These are phyloP conservation scores for Hemileccinum impolitum DNA, from an alignment of 768 basidiomycete species.

Conservation along the genomic window DNA sequence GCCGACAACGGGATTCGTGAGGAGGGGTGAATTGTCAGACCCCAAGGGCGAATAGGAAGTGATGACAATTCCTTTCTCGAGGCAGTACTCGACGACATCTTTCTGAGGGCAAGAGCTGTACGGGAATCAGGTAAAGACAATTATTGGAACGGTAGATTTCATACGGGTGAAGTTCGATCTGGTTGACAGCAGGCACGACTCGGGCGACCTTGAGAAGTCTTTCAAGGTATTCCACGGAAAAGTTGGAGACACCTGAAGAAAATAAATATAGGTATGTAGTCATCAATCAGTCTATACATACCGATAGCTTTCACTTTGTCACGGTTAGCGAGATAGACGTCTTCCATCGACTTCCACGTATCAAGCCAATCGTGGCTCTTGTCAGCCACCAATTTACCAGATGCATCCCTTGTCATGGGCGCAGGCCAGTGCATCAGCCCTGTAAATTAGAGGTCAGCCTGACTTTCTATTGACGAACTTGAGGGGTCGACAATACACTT, in stretches of 20 bases:
- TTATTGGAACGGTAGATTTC: constrained; percentile 12
- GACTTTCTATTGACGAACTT: neutral
- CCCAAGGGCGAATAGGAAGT: constrained; percentile 79
- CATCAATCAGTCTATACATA: neutral
- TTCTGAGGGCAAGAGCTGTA: constrained; percentile 59
- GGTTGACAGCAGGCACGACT: constrained; percentile 71
- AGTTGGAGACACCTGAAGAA: constrained; percentile 57
- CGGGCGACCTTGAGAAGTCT: constrained; percentile 50
- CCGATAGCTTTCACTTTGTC: constrained; percentile 78
- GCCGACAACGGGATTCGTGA: constrained; percentile 52
- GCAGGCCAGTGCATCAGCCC: constrained; percentile 82
- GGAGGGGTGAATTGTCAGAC: constrained; percentile 61
- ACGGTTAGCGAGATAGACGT: constrained; percentile 54
- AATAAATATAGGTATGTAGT: neutral
- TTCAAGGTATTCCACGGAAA: constrained; percentile 59
- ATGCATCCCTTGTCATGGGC: constrained; percentile 52
- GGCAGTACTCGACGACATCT: constrained; percentile 59
- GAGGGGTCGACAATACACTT: constrained; percentile 17
- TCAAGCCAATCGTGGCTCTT: constrained; percentile 60
- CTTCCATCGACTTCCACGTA: constrained; percentile 77
- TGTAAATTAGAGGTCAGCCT: constrained; percentile 71
- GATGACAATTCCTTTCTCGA: constrained; percentile 57
- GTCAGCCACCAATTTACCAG: constrained; percentile 37
- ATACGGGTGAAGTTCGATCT: constrained; percentile 71
- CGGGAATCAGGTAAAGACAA: neutral